Evolutionary conservation across 805 yeast species (phyloP), one percentile per base, ranked within the genome.

Genomic region (Lachancea sp.): DNA sequence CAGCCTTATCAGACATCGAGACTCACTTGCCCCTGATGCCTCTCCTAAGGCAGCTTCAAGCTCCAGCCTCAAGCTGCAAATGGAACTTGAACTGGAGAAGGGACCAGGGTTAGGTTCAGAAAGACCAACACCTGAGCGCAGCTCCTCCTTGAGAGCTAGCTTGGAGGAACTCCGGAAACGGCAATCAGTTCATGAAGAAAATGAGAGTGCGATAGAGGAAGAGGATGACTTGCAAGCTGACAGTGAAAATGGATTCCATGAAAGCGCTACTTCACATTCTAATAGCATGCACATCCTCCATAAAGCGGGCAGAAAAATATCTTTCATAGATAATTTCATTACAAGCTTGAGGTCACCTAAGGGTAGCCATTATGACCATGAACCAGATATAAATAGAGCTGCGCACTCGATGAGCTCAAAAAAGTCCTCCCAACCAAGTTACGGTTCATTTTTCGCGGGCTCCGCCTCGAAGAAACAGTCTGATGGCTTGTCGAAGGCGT

Each of bases 301-400:
- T 7, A 46, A 45, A n/a, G 46, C 55, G 6, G 40, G 35, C 3
- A 50, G 50, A 16, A 50, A 61, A 15, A 46, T 50, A 18, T 60
- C 65, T 1, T 60, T 60, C 33, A 55, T 60, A 19, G 65, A 58
- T 36, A 54, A 61, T 11, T 58, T 52, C 31, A 54, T 60, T 52
- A 43, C 56, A 3, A 58, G 49, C 31, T 42, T 47, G 34, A 34
- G 52, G 9, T 50, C 53, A 17, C 52, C 63, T 1, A 45, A 45
- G 2, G 40, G 43, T 7, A 47, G 43, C n/a, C 43, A 37, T 20
- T 19, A 33, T 6, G 58, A 51, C 8, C 18, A 15, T 8, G 41
- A 38, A 5, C 11, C 28, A 9, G 36, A 32, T 3, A 19, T 12
- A 8, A 28, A 20, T 20, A 33, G 29, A 16, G 21, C 16, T 7